Evolutionary conservation across 768 basidiomycete genomes (phyloP).

Genomic region (Mycena indigotica): DNA sequence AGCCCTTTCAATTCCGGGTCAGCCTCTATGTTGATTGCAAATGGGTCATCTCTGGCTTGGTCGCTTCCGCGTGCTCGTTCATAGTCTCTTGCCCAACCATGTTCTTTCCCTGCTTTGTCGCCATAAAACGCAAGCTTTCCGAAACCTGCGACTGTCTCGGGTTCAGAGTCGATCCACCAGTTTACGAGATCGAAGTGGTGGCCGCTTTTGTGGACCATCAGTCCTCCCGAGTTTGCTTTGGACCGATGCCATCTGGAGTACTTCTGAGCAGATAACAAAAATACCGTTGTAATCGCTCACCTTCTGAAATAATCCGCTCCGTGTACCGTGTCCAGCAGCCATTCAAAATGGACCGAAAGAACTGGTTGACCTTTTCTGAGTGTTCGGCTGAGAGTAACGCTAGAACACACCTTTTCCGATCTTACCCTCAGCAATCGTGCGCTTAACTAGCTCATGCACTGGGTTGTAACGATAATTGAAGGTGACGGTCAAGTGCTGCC

Average conservation of each 20-base stretch:
- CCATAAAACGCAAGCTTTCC: constrained; percentile 53
- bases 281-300: too few species aligned
- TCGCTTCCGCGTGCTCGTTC: constrained; percentile 44
- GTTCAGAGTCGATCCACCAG: constrained; percentile 54
- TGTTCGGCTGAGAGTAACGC: too few species aligned
- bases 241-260: constrained; percentile 53
- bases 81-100: constrained; percentile 51
- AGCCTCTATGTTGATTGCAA: constrained; percentile 49
- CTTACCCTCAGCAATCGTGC: constrained; percentile 45
- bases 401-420: constrained; percentile 46
- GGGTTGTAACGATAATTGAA: constrained; percentile 53
- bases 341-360: constrained; percentile 54
- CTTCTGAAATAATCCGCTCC: constrained; percentile 52
- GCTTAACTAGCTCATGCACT: constrained; percentile 51
- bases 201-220: constrained; percentile 49
- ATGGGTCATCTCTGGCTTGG: constrained; percentile 48
- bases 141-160: constrained; percentile 48
- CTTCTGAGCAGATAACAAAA: too few species aligned
- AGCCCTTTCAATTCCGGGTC: constrained; percentile 45
- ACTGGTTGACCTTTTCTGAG: constrained; percentile 27
- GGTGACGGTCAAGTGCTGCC: constrained; percentile 42
- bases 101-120: constrained; percentile 43
- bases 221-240: constrained; percentile 45
- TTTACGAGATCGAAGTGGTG: constrained; percentile 57
- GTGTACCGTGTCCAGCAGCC: constrained; percentile 53